Evolutionary conservation across 768 basidiomycete species (phyloP).

Genomic region (Lentinula sp.): DNA sequence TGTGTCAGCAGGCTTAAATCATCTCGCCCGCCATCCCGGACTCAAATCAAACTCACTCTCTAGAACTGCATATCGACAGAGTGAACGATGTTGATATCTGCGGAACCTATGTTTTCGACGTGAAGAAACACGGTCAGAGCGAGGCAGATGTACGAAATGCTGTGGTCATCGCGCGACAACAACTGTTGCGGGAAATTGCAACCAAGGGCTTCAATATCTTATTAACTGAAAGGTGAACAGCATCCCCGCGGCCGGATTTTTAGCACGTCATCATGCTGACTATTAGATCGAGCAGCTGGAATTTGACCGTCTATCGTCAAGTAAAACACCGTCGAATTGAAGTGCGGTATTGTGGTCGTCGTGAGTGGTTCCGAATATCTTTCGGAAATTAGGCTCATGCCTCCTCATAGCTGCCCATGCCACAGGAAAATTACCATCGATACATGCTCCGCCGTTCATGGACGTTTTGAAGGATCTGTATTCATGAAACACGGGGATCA

Average conservation of each 20-base stretch:
- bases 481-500: constrained; percentile 10
- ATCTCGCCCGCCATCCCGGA: not conserved
- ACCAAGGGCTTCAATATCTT: constrained; percentile 59
- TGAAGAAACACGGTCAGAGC: constrained; percentile 34
- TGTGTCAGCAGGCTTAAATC: constrained; percentile 14
- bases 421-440: constrained; percentile 37
- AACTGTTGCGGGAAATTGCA: constrained; percentile 48
- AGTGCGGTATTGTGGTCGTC: constrained; percentile 63
- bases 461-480: constrained; percentile 45
- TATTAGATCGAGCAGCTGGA: constrained; percentile 43
- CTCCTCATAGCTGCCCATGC: constrained; percentile 45
- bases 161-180: constrained; percentile 57
- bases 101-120: constrained; percentile 60
- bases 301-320: constrained; percentile 55
- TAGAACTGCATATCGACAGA: constrained; percentile 57
- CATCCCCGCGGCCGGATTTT: not conserved
- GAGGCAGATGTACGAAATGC: constrained; percentile 44
- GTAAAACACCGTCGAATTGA: constrained; percentile 60
- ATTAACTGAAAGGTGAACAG: constrained; percentile 56
- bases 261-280: not conserved
- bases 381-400: not conserved
- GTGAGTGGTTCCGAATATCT: constrained; percentile 23
- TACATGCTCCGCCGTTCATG: constrained; percentile 59
- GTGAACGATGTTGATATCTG: constrained; percentile 47
- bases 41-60: not conserved